These are phyloP conservation scores for Vanrija sp. DNA, from an alignment of 1,284 basidiomycete species.

Conservation along the genomic window DNA sequence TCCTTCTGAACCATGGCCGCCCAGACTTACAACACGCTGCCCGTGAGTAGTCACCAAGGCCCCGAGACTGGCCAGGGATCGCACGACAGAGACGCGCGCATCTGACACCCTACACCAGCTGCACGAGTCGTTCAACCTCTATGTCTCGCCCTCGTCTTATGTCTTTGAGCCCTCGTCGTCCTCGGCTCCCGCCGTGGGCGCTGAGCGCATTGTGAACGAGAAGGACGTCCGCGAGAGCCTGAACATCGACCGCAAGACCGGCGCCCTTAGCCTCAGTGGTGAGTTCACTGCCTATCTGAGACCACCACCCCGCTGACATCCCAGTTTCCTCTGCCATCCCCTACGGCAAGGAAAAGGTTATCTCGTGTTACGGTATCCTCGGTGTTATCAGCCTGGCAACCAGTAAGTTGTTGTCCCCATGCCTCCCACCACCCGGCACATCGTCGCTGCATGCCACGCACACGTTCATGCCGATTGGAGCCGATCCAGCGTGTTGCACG, in stretches of 20 bases:
- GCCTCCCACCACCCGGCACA: background rate
- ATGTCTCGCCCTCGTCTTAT: slow-evolving; percentile 46
- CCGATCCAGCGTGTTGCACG: no score
- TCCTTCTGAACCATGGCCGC: slow-evolving; percentile 7
- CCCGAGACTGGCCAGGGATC: background rate
- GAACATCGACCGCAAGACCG: slow-evolving; percentile 47
- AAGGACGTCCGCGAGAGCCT: slow-evolving; percentile 48
- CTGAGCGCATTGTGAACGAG: slow-evolving; percentile 30
- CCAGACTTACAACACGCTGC: slow-evolving; percentile 22
- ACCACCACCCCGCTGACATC: background rate
- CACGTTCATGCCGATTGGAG: background rate
- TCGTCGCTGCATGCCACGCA: background rate
- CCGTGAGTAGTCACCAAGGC: slow-evolving; percentile 18
- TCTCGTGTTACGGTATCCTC: slow-evolving; percentile 71
- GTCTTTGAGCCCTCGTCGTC: slow-evolving; percentile 46
- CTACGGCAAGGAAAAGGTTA: slow-evolving; percentile 49
- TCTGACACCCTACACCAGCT: slow-evolving; percentile 29
- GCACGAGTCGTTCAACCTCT: slow-evolving; percentile 49
- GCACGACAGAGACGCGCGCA: background rate
- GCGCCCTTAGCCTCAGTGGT: slow-evolving; percentile 48
- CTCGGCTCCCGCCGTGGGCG: slow-evolving; percentile 14
- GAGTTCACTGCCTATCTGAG: slow-evolving; percentile 10
- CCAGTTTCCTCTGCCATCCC: slow-evolving; percentile 43
- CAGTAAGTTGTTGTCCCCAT: slow-evolving; percentile 56
- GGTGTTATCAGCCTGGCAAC: slow-evolving; percentile 81